Evolutionary conservation across 139 green algal species (phyloP).

Genomic region (Helicosporidium sp.): DNA sequence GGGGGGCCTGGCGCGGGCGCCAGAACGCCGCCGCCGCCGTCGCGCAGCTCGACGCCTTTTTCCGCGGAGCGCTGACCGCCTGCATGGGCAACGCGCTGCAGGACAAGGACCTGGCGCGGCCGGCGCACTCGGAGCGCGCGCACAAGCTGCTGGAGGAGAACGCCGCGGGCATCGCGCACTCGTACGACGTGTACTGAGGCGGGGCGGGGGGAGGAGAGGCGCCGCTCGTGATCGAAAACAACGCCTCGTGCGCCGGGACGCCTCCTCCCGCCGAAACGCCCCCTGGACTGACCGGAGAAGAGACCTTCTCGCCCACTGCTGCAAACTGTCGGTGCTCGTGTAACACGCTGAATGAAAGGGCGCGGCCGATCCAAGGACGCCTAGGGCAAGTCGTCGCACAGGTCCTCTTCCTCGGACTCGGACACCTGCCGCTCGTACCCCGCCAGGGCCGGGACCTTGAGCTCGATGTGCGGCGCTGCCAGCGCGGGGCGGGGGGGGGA

Average conservation of each 20-base stretch:
- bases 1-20: constrained; percentile 29
- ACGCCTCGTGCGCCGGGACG: no score
- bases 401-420: no score
- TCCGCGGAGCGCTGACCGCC: constrained; percentile 18
- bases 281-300: background rate
- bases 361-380: no score
- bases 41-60: constrained; percentile 29
- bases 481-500: no score
- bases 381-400: no score
- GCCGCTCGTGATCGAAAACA: no score
- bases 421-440: no score
- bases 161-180: constrained; percentile 18
- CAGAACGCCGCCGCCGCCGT: constrained; percentile 26
- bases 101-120: constrained; percentile 28
- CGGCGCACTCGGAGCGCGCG: constrained; percentile 27
- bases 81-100: constrained; percentile 29
- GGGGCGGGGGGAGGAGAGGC: background rate
- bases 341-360: no score
- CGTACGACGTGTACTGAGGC: constrained; percentile 25
- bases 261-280: no score
- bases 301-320: background rate
- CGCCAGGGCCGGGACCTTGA: no score
- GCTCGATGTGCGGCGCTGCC: no score
- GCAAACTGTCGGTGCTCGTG: background rate
- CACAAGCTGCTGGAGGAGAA: constrained; percentile 31